phyloP scores from a whole-genome alignment of 2,329 filamentous ascomycete genomes.

The Cordyceps farinosa region DNA sequence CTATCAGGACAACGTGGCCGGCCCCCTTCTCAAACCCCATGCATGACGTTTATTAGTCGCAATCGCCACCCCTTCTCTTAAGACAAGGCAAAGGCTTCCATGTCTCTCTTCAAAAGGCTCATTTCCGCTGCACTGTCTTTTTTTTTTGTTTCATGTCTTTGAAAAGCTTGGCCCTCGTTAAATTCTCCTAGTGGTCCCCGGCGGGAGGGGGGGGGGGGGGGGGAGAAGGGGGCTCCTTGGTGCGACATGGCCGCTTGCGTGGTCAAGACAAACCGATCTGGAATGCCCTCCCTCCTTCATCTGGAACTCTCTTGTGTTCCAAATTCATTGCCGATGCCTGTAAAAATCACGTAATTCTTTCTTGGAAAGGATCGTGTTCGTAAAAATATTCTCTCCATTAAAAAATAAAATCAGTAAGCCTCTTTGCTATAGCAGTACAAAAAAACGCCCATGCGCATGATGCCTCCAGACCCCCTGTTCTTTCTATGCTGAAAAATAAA shows the following conservation, averaged over 20 bases:
- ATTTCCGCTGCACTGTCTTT: too few species aligned
- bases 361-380: background rate
- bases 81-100: background rate
- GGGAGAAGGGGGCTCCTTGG: background rate
- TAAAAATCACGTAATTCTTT: too few species aligned
- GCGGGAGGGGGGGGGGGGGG: too few species aligned
- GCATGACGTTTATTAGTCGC: background rate
- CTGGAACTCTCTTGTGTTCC: background rate
- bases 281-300: background rate
- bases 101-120: background rate
- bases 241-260: background rate
- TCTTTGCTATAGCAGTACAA: conserved; percentile 10
- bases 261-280: background rate
- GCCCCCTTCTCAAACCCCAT: background rate
- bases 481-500: conserved; percentile 5
- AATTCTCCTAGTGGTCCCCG: background rate
- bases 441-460: conserved; percentile 11
- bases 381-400: background rate
- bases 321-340: background rate
- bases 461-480: conserved; percentile 3
- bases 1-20: background rate
- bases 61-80: background rate
- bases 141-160: background rate
- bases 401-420: background rate
- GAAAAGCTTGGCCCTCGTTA: background rate